These are phyloP conservation scores for Gymnopilus dilepis DNA, from an alignment of 768 basidiomycete genomes.

Conservation along the genomic window DNA sequence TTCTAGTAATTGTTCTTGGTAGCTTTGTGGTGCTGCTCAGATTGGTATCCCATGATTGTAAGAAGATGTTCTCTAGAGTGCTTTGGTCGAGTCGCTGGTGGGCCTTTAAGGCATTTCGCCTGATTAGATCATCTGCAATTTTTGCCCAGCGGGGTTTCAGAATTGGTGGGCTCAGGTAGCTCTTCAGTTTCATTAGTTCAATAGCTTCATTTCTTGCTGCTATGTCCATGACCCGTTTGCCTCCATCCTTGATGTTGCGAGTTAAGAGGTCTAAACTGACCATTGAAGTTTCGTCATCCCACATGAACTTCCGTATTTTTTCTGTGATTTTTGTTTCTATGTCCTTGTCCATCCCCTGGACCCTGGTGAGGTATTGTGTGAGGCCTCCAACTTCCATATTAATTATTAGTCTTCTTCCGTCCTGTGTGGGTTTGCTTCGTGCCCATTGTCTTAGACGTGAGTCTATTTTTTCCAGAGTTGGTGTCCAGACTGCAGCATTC, in stretches of 20 bases:
- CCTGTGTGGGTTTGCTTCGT: slow-evolving; percentile 31
- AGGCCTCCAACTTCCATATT: slow-evolving; percentile 31
- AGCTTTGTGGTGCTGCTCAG: neutral
- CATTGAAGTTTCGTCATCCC: slow-evolving; percentile 21
- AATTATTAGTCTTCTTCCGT: slow-evolving; percentile 27
- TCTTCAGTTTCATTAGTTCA: slow-evolving; percentile 26
- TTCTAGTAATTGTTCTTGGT: slow-evolving; percentile 18
- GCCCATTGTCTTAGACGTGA: slow-evolving; percentile 27
- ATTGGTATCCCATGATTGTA: slow-evolving; percentile 32
- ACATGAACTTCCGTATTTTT: slow-evolving; percentile 33
- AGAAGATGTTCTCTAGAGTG: slow-evolving; percentile 24
- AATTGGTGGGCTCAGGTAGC: slow-evolving; percentile 22
- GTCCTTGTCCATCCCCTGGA: slow-evolving; percentile 42
- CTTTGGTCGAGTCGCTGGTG: slow-evolving; percentile 4
- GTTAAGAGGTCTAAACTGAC: slow-evolving; percentile 25
- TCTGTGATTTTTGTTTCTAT: slow-evolving; percentile 27
- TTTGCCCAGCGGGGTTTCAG: slow-evolving; percentile 35
- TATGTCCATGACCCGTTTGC: slow-evolving; percentile 30
- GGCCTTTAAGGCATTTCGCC: slow-evolving; percentile 2
- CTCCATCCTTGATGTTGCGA: slow-evolving; percentile 26
- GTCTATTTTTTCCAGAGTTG: slow-evolving; percentile 32
- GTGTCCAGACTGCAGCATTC: slow-evolving; percentile 29
- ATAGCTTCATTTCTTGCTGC: slow-evolving; percentile 34
- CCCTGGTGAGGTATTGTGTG: slow-evolving; percentile 40
- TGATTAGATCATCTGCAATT: slow-evolving; percentile 31